Evolutionary conservation across 106 monocot genomes (phyloP).

Genomic region (Phalaenopsis equestris): DNA sequence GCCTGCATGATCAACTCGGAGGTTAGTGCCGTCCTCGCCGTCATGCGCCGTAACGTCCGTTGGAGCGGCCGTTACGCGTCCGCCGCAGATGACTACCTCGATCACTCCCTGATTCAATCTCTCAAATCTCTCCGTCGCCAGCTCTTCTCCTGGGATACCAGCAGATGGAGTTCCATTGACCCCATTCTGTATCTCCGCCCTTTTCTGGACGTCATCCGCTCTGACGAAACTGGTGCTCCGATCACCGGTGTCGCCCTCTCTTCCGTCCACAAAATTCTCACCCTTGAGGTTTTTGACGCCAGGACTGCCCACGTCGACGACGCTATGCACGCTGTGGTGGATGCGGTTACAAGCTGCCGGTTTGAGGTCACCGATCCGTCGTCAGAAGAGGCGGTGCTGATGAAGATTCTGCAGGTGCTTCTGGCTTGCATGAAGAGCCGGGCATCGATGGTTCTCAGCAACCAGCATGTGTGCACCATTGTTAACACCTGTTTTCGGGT

Average conservation of each 20-base stretch:
- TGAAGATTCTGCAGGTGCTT: slow-evolving; percentile 86
- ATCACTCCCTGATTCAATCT: slow-evolving; percentile 66
- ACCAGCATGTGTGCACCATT: slow-evolving; percentile 76
- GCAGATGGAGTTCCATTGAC: slow-evolving; percentile 34
- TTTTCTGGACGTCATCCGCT: slow-evolving; percentile 83
- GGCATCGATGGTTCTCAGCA: slow-evolving; percentile 40
- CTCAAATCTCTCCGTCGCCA: slow-evolving; percentile 65
- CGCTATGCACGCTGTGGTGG: slow-evolving; percentile 52
- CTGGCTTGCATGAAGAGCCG: slow-evolving; percentile 64
- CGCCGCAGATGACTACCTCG: slow-evolving; percentile 49
- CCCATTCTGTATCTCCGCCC: slow-evolving; percentile 62
- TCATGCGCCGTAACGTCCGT: slow-evolving; percentile 88
- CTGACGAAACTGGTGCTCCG: slow-evolving; percentile 91
- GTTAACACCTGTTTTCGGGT: slow-evolving; percentile 92
- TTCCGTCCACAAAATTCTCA: slow-evolving; percentile 65
- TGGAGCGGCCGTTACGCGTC: slow-evolving; percentile 52
- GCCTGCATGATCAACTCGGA: slow-evolving; percentile 68
- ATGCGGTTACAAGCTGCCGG: slow-evolving; percentile 72
- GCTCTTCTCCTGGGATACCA: slow-evolving; percentile 38
- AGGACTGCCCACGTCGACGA: slow-evolving; percentile 21
- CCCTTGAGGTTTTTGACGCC: slow-evolving; percentile 40
- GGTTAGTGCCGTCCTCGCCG: slow-evolving; percentile 66
- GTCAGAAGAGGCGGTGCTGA: slow-evolving; percentile 82
- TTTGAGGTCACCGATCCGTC: slow-evolving; percentile 91
- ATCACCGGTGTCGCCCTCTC: slow-evolving; percentile 89